Evolutionary conservation across 345 rosid genomes (phyloP), one percentile per base, ranked within the genome.

Genomic region (Leavenworthia alabamica): DNA sequence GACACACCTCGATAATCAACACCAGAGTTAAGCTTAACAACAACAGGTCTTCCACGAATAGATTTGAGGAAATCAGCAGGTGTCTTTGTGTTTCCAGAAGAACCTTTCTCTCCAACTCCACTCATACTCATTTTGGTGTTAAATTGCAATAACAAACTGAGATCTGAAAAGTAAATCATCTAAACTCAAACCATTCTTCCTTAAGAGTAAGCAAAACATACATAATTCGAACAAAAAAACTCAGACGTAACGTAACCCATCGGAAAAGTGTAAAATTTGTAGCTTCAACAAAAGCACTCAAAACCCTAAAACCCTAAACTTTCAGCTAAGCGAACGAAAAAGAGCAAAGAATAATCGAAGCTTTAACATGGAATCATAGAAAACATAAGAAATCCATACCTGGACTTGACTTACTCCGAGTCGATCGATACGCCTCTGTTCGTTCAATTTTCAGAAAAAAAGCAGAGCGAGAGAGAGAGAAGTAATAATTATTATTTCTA

Each of bases 21-120:
- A 51, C 98, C 96, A 44, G 95, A 92, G 64, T 92, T 89, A 16
- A 93, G 79, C 64, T 93, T 93, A 2, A 93, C 97, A 8, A 93
- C 99, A 56, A 93, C 97, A 0, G 94, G 96, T 23, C 88, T 79
- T 13, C 99, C 99, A 2, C 97, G 94, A 22, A 89, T 89, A 0
- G 99, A 93, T 58, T 93, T 93, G 68, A 93, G 88, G 71, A 89
- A 93, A 75, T 89, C 97, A 3, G 92, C 84, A 0, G 99, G 99
- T 7, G 85, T 78, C 74, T 81, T 81, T 13, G 82, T 78, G 6
- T 72, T 81, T 41, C 77, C 67, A 45, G 74, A 68, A 28, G 69
- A n/a, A n/a, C n/a, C 81, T 76, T 81, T 81, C 73, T 81, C 82
- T 47, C 66, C 95, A 35, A 78, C 79, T 28, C 80, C 80, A 53